These are phyloP conservation scores for Pachysandra terminalis DNA, from an alignment of 164 flowering plant species.

Conservation along the genomic window DNA sequence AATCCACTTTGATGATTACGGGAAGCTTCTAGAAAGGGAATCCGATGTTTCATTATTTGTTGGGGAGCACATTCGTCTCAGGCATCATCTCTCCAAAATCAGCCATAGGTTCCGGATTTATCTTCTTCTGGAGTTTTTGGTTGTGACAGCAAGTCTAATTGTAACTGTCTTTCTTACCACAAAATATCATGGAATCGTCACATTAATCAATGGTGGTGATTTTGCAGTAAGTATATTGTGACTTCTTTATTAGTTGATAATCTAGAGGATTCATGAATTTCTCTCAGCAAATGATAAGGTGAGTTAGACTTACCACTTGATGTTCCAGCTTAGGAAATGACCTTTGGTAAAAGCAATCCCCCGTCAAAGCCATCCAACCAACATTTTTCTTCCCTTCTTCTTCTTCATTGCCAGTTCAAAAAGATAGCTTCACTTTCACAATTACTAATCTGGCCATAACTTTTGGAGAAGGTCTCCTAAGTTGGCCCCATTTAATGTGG, in stretches of 20 bases:
- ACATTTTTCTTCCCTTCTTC: too few relatives aligned
- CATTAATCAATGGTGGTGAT: slow-evolving; percentile 55
- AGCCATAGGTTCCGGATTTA: slow-evolving; percentile 90
- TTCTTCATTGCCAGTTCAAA: too few relatives aligned
- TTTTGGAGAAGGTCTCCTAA: neutral
- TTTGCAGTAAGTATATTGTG: slow-evolving; percentile 44
- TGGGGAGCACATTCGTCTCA: slow-evolving; percentile 65
- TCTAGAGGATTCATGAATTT: neutral
- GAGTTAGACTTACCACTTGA: too few relatives aligned
- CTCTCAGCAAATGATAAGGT: neutral
- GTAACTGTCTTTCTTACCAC: slow-evolving; percentile 67
- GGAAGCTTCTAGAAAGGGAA: slow-evolving; percentile 67
- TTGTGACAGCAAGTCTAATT: slow-evolving; percentile 71
- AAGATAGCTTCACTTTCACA: too few relatives aligned
- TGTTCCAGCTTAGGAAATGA: too few relatives aligned
- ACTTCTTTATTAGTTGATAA: neutral
- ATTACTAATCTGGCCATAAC: too few relatives aligned
- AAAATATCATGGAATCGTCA: slow-evolving; percentile 47
- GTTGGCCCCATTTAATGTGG: neutral
- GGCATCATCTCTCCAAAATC: slow-evolving; percentile 75
- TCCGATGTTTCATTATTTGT: slow-evolving; percentile 44
- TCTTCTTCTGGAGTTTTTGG: slow-evolving; percentile 64
- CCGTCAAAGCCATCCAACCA: too few relatives aligned
- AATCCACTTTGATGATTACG: slow-evolving; percentile 82
- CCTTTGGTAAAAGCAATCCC: too few relatives aligned